Evolutionary conservation across 257 asterid genomes (phyloP), one percentile per base, ranked within the genome.

Genomic region (Paraleonurus japonicus): DNA sequence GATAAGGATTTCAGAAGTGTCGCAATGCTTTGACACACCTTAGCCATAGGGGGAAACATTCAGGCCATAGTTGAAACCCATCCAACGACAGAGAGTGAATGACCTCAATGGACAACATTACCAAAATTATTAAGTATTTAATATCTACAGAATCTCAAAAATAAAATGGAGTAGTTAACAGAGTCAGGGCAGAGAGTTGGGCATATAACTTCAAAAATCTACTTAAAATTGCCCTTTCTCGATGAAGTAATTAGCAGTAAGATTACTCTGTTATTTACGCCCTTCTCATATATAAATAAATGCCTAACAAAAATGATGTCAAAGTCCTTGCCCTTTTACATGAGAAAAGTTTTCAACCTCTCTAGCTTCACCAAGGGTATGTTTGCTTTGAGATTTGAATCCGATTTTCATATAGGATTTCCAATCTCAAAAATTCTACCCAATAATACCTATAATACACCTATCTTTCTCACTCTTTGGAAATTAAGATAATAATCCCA

Each of bases 1-100:
- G 19, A 55, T 61, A 13, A 27, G 71, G 73, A 43, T 71, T 71
- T 43, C 72, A 70, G 68, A 54, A 60, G 69, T 60, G 28, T 16
- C 72, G 12, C 28, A 69, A 61, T 23, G 57, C 43, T 67, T 67
- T 37, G 26, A 55, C 28, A 55, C 69, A 78, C 45, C 24, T 51
- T 28, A 24, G 48, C 26, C 65, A 24, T 15, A 12, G 70, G 39
- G 24, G 12, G 57, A 8, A 53, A 22, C 27, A 11, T 41, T 7
- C 24, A 39, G 32, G 22, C 12, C 61, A 60, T 37, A 64, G 69
- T 39, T 61, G 33, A 62, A 53, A 54, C 35, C 35, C 24, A 75
- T 20, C 47, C 61, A 48, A 41, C 20, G 64, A 35, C 61, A 51
- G 62, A 32, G 15, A 70, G 15, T 15, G 43, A 53, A 23, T 33